phyloP scores from a whole-genome alignment of 202 grass and related monocot genomes.

The Digitaria exilis region DNA sequence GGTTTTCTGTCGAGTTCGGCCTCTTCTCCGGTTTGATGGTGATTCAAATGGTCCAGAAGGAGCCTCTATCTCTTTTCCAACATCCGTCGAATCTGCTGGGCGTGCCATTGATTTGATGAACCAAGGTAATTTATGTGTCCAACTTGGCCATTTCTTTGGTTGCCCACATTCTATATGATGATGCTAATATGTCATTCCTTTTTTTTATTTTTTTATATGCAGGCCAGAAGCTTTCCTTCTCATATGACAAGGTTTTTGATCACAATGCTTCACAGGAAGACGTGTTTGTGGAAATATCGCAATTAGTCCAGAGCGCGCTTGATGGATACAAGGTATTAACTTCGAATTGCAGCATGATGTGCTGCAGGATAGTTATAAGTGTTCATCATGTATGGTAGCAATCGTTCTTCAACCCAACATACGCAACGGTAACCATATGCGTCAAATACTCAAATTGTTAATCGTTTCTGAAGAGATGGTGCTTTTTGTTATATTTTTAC shows the following conservation, averaged over 20 bases:
- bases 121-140: constrained; percentile 47
- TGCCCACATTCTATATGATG: neutral
- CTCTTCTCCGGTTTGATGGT: constrained; percentile 45
- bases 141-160: neutral
- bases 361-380: neutral
- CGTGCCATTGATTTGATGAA: constrained; percentile 77
- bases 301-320: constrained; percentile 89
- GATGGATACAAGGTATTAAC: constrained; percentile 90
- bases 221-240: constrained; percentile 80
- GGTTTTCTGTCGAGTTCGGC: constrained; percentile 94
- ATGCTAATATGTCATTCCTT: neutral
- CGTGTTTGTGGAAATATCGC: constrained; percentile 93
- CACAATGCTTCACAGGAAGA: constrained; percentile 79
- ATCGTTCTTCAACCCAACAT: neutral
- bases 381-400: neutral
- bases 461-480: too few relatives aligned
- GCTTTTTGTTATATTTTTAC: neutral
- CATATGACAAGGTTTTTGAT: constrained; percentile 91
- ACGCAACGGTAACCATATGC: neutral
- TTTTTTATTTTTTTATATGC: constrained; percentile 43
- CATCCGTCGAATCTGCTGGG: constrained; percentile 66
- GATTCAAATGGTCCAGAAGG: constrained; percentile 55
- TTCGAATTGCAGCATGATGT: neutral
- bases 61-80: constrained; percentile 73
- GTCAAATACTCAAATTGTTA: neutral